Percentiles rank a stretch among this genome's conserved stretches.
These are phyloP conservation scores for Beauveria sp. DNA, from an alignment of 2,329 filamentous ascomycete species.

Conservation along the genomic window DNA sequence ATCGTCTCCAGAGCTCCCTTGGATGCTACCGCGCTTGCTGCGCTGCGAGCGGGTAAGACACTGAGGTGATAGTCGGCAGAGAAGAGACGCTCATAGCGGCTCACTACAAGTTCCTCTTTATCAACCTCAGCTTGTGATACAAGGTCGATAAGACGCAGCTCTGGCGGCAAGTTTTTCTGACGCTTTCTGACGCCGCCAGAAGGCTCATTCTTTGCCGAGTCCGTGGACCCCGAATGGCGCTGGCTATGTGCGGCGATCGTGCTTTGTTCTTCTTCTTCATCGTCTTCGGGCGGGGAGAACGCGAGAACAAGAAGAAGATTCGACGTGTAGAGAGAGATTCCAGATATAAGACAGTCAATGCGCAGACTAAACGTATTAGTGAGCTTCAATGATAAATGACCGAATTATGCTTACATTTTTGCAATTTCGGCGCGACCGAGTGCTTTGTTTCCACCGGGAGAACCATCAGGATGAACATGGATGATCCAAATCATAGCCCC, in stretches of 20 bases:
- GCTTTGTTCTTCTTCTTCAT: constrained; percentile 26
- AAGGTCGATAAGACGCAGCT: constrained; percentile 85
- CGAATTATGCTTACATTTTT: constrained; percentile 61
- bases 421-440: constrained; percentile 77
- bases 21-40: constrained; percentile 56
- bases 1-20: constrained; percentile 71
- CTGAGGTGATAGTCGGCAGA: constrained; percentile 89
- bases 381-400: not conserved
- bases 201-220: constrained; percentile 49
- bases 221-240: constrained; percentile 29
- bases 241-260: constrained; percentile 31
- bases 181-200: constrained; percentile 61
- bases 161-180: constrained; percentile 75
- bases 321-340: constrained; percentile 92
- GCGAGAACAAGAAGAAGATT: constrained; percentile 85
- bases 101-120: constrained; percentile 78
- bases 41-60: constrained; percentile 66
- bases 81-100: constrained; percentile 76
- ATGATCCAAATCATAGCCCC: constrained; percentile 95
- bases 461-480: constrained; percentile 70
- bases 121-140: constrained; percentile 80
- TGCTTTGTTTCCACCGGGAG: constrained; percentile 30
- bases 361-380: constrained; percentile 57
- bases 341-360: constrained; percentile 96
- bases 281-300: constrained; percentile 68